These are phyloP conservation scores for Neopestalotiopsis rosae DNA, from an alignment of 2,329 filamentous ascomycete species.

Conservation along the genomic window DNA sequence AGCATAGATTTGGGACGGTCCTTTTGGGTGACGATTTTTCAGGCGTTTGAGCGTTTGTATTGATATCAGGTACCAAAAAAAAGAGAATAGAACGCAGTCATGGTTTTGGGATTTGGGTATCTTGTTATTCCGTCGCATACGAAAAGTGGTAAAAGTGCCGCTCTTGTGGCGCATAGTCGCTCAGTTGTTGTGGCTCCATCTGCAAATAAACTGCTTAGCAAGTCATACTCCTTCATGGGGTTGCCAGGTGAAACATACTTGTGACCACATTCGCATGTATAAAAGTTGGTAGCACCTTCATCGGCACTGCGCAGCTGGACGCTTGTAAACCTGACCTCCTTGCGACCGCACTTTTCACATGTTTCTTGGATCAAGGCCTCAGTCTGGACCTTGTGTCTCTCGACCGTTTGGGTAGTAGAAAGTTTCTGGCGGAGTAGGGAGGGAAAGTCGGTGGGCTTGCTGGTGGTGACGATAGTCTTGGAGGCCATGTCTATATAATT, in stretches of 20 bases:
- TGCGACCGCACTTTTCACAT: slow-evolving; percentile 81
- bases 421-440: slow-evolving; percentile 86
- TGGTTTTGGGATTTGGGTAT: slow-evolving; percentile 9
- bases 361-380: slow-evolving; percentile 62
- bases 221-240: background rate
- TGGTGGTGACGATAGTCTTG: slow-evolving; percentile 76
- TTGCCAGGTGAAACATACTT: slow-evolving; percentile 61
- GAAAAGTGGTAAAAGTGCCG: background rate
- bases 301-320: slow-evolving; percentile 91
- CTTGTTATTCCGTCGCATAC: slow-evolving; percentile 4
- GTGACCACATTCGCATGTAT: slow-evolving; percentile 84
- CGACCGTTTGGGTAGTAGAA: slow-evolving; percentile 84
- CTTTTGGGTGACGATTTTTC: background rate
- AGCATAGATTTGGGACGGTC: slow-evolving; percentile 26
- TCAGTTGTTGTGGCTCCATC: slow-evolving; percentile 52
- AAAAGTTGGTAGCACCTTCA: slow-evolving; percentile 93
- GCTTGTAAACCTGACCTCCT: slow-evolving; percentile 83
- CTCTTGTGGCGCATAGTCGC: background rate
- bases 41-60: slow-evolving; percentile 15
- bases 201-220: slow-evolving; percentile 21
- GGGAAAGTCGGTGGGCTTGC: slow-evolving; percentile 90
- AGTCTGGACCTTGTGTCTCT: slow-evolving; percentile 77
- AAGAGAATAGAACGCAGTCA: slow-evolving; percentile 9
- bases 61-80: slow-evolving; percentile 24
- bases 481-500: slow-evolving; percentile 13